Evolutionary conservation across 1,284 basidiomycete genomes (phyloP).

Genomic region (Earliella scabrosa): DNA sequence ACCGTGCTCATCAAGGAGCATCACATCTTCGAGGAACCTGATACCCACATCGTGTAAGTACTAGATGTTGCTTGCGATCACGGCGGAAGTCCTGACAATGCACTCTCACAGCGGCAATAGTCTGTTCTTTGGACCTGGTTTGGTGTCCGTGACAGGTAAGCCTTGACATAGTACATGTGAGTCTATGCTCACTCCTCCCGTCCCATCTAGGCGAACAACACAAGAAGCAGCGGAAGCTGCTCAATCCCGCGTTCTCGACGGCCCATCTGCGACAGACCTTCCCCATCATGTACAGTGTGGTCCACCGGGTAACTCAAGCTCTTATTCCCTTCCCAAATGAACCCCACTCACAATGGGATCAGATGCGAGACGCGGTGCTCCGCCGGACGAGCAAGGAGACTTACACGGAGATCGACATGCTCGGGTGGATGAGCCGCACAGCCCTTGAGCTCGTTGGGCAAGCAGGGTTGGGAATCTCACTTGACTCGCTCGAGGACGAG

Average conservation of each 20-base stretch:
- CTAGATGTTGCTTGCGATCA: too few species aligned
- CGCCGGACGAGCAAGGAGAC: not conserved
- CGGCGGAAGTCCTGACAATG: too few species aligned
- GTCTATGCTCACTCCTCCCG: too few species aligned
- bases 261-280: slow-evolving; percentile 28
- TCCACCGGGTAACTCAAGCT: slow-evolving; percentile 5
- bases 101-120: too few species aligned
- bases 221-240: slow-evolving; percentile 27
- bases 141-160: too few species aligned
- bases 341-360: not conserved
- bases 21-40: too few species aligned
- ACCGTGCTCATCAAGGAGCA: too few species aligned
- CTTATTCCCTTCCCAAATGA: not conserved
- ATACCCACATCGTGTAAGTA: too few species aligned
- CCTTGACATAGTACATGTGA: too few species aligned
- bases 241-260: slow-evolving; percentile 32
- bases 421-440: slow-evolving; percentile 13
- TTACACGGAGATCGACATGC: slow-evolving; percentile 9
- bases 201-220: slow-evolving; percentile 26
- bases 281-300: slow-evolving; percentile 28
- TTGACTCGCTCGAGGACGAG: slow-evolving; percentile 8
- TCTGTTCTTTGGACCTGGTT: too few species aligned
- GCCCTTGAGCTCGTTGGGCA: slow-evolving; percentile 17
- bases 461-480: slow-evolving; percentile 12
- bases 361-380: slow-evolving; percentile 7